Conservation (phyloP, 179 eudicot species). For the Patellifolia procumbens region DNA sequence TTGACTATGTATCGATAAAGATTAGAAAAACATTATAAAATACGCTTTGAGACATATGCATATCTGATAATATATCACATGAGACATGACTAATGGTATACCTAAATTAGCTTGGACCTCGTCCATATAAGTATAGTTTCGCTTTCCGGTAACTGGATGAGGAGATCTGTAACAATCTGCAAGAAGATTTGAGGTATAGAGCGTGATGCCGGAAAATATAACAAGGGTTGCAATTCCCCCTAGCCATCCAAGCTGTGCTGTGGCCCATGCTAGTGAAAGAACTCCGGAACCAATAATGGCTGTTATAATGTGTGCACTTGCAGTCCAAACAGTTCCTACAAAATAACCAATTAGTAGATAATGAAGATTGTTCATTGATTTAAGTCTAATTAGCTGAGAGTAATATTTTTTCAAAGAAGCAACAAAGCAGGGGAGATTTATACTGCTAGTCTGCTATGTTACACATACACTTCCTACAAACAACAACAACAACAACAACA, state of each 20-base stretch:
- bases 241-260: slow-evolving; percentile 75
- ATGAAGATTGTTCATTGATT: too few species aligned
- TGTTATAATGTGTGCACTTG: slow-evolving; percentile 68
- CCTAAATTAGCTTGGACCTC: slow-evolving; percentile 58
- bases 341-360: background rate
- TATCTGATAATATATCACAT: too few species aligned
- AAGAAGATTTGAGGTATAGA: slow-evolving; percentile 63
- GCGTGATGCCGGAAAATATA: slow-evolving; percentile 50
- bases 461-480: too few species aligned
- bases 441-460: too few species aligned
- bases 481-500: too few species aligned
- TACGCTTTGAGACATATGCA: too few species aligned
- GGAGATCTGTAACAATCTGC: slow-evolving; percentile 69
- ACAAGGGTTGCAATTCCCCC: slow-evolving; percentile 56
- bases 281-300: slow-evolving; percentile 72
- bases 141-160: slow-evolving; percentile 54
- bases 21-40: too few species aligned
- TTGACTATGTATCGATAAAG: too few species aligned
- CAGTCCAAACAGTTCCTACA: slow-evolving; percentile 59
- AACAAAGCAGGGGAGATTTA: too few species aligned
- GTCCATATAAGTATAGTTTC: slow-evolving; percentile 61
- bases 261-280: slow-evolving; percentile 66
- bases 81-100: slow-evolving; percentile 20
- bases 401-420: too few species aligned
- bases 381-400: too few species aligned